These are phyloP conservation scores for Fusarium buxicola DNA, from an alignment of 2,329 filamentous ascomycete genomes.

Conservation along the genomic window DNA sequence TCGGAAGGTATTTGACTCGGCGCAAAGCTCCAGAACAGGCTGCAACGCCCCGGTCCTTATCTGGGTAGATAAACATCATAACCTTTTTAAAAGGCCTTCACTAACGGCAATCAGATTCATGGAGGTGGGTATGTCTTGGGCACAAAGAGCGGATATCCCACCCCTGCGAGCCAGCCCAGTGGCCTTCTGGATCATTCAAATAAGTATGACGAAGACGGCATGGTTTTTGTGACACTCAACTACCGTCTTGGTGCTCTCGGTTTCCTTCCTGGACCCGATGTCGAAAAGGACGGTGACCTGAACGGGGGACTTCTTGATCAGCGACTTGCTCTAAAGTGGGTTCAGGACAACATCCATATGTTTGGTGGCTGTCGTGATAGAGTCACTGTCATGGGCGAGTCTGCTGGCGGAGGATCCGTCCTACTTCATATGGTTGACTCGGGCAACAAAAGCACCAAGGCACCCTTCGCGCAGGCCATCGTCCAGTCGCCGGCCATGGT, in stretches of 20 bases:
- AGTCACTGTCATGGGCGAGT: constrained; percentile 58
- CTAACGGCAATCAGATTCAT: background rate
- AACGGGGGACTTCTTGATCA: constrained; percentile 65
- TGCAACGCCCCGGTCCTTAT: background rate
- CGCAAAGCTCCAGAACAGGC: background rate
- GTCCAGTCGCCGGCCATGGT: constrained; percentile 6
- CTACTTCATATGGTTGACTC: constrained; percentile 46
- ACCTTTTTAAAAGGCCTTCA: background rate
- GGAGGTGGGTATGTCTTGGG: background rate
- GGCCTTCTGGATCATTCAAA: background rate
- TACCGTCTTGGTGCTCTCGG: constrained; percentile 8
- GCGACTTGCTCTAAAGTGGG: constrained; percentile 61
- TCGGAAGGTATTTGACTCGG: background rate
- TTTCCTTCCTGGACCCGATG: background rate
- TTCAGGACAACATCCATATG: constrained; percentile 59
- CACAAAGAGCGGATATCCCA: background rate
- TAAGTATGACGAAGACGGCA: background rate
- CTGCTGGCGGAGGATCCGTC: constrained; percentile 61
- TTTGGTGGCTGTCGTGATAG: constrained; percentile 63
- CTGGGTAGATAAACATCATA: background rate
- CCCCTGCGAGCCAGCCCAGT: background rate
- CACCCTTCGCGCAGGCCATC: background rate
- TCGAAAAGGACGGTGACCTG: constrained; percentile 28
- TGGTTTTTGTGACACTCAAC: constrained; percentile 3
- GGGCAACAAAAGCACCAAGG: background rate